Evolutionary conservation across 495 filamentous ascomycete genomes (phyloP).

Genomic region (Aspergillus coremiiformis): DNA sequence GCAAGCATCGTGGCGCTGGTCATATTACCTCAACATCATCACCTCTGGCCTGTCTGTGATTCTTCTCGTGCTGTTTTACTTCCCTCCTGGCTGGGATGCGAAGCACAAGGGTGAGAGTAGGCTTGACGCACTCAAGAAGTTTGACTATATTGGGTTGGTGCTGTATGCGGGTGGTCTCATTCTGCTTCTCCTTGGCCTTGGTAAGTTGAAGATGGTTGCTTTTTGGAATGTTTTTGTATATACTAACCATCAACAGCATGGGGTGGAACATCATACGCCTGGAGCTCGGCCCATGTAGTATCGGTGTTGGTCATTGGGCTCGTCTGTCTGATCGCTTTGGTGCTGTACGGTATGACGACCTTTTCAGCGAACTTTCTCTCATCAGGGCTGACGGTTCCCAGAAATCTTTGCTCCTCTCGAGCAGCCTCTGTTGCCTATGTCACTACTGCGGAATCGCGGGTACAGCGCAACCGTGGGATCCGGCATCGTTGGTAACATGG

Average conservation of each 20-base stretch:
- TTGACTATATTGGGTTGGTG: constrained; percentile 40
- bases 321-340: constrained; percentile 32
- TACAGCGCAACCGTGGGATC: constrained; percentile 36
- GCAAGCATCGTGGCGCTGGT: constrained; percentile 35
- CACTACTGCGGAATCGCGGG: constrained; percentile 37
- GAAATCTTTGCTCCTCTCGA: constrained; percentile 21
- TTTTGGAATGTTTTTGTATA: background rate
- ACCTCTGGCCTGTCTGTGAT: constrained; percentile 28
- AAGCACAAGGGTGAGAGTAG: constrained; percentile 26
- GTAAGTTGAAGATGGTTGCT: constrained; percentile 22
- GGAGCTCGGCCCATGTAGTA: constrained; percentile 42
- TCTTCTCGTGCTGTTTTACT: constrained; percentile 30
- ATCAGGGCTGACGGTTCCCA: background rate
- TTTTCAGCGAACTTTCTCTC: background rate
- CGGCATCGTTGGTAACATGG: constrained; percentile 26
- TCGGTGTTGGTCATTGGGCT: constrained; percentile 37
- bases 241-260: constrained; percentile 19
- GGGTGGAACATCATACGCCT: constrained; percentile 43
- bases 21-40: constrained; percentile 41
- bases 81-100: constrained; percentile 28
- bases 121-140: constrained; percentile 23
- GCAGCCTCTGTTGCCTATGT: constrained; percentile 36
- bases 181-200: constrained; percentile 42
- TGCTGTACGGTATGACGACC: constrained; percentile 27
- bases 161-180: constrained; percentile 37